phyloP scores from a whole-genome alignment of 2,329 filamentous ascomycete genomes.

The Scedosporium boydii region DNA sequence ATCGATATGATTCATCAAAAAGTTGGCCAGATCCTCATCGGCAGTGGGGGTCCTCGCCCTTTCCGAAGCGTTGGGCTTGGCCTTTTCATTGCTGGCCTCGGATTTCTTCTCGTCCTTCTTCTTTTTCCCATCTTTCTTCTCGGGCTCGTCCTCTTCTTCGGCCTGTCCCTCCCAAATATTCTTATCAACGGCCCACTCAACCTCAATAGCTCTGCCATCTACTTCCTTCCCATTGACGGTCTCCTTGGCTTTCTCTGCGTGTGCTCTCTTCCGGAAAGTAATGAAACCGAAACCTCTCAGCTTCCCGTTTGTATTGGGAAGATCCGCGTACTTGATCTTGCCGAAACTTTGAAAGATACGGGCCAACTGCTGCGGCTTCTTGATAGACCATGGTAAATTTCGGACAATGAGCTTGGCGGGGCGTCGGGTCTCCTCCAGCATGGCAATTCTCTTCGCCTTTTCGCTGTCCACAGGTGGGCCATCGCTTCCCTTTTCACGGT shows the following conservation, averaged over 20 bases:
- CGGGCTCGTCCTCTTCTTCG: constrained; percentile 24
- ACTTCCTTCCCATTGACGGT: constrained; percentile 82
- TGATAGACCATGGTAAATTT: constrained; percentile 94
- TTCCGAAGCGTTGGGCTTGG: constrained; percentile 18
- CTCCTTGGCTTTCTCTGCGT: constrained; percentile 81
- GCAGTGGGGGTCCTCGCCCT: constrained; percentile 23
- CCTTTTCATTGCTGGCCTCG: constrained; percentile 12
- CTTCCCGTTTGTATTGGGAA: constrained; percentile 69
- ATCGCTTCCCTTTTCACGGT: constrained; percentile 49
- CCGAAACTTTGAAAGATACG: constrained; percentile 79
- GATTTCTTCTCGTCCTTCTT: constrained; percentile 24
- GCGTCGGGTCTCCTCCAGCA: constrained; percentile 46
- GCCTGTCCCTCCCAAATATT: constrained; percentile 67
- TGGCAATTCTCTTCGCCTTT: constrained; percentile 48
- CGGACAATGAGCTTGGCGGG: constrained; percentile 76
- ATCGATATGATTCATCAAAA: constrained; percentile 47
- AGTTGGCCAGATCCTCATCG: constrained; percentile 35
- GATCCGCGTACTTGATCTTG: constrained; percentile 77
- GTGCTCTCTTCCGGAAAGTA: constrained; percentile 75
- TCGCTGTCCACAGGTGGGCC: constrained; percentile 27
- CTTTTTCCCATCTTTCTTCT: constrained; percentile 18
- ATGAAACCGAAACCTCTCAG: constrained; percentile 91
- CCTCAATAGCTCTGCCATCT: constrained; percentile 78
- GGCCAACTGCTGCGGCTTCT: constrained; percentile 69
- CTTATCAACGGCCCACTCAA: constrained; percentile 96